phyloP scores from a whole-genome alignment of 2,329 filamentous ascomycete species.

The Neofusicoccum ribis region DNA sequence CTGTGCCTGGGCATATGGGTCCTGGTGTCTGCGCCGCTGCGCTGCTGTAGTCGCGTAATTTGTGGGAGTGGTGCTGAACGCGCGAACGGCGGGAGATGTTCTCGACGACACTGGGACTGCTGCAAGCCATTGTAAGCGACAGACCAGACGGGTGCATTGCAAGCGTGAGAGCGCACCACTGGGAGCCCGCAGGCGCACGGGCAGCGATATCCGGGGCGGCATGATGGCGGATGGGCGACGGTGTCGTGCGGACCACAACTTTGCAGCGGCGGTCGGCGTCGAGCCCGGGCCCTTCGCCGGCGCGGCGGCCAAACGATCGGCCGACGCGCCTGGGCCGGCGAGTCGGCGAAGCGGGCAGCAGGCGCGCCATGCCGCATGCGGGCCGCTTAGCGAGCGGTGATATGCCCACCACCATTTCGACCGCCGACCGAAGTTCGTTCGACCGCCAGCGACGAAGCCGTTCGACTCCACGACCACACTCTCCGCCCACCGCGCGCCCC shows the following conservation, averaged over 20 bases:
- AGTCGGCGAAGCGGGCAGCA: not conserved
- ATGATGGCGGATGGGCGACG: constrained; percentile 32
- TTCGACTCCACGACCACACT: constrained; percentile 22
- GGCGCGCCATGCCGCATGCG: constrained; percentile 20
- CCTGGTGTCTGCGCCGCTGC: constrained; percentile 61
- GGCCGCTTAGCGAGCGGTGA: constrained; percentile 24
- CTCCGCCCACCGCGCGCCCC: constrained; percentile 24
- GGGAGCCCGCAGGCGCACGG: constrained; percentile 45
- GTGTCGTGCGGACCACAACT: not conserved
- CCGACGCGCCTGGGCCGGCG: not conserved
- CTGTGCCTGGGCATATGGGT: constrained; percentile 81
- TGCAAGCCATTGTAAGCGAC: constrained; percentile 6
- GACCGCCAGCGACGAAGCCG: constrained; percentile 25
- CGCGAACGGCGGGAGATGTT: constrained; percentile 52
- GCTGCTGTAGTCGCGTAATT: constrained; percentile 51
- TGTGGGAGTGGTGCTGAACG: constrained; percentile 64
- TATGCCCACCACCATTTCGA: constrained; percentile 22
- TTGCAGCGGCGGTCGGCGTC: constrained; percentile 7
- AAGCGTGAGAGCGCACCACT: constrained; percentile 30
- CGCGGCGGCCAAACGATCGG: constrained; percentile 14
- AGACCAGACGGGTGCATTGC: not conserved
- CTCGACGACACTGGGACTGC: constrained; percentile 30
- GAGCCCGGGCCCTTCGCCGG: not conserved
- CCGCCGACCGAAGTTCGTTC: constrained; percentile 20
- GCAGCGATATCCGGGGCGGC: constrained; percentile 50